phyloP scores from a whole-genome alignment of 1,139 yeast species.

The Pichia sp. region DNA sequence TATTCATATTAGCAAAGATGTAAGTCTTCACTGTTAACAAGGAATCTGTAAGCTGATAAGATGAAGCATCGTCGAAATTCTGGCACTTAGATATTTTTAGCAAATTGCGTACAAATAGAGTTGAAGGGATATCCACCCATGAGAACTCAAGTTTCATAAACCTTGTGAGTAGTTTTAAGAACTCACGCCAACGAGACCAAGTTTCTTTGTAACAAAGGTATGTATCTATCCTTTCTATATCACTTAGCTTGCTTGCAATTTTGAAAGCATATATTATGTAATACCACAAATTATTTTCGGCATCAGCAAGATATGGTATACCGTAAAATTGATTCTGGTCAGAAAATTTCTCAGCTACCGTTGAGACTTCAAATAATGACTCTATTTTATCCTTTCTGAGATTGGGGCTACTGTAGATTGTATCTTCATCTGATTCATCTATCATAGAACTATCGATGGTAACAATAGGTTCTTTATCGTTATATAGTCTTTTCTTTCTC shows the following conservation, averaged over 20 bases:
- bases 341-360: constrained; percentile 7
- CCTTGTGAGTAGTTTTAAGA: constrained; percentile 2
- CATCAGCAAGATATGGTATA: constrained; percentile 3
- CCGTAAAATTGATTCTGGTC: constrained; percentile 7
- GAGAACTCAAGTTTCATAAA: constrained; percentile 10
- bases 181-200: constrained; percentile 14
- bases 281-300: constrained; percentile 13
- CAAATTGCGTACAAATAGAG: constrained; percentile 5
- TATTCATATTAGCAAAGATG: constrained; percentile 1
- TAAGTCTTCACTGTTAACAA: constrained; percentile 2
- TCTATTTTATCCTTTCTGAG: constrained; percentile 7
- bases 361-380: constrained; percentile 10
- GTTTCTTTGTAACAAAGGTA: constrained; percentile 9
- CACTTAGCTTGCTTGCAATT: constrained; percentile 11
- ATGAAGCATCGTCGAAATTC: background rate
- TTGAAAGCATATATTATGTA: constrained; percentile 14
- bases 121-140: background rate
- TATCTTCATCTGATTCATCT: constrained; percentile 8
- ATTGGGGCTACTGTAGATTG: background rate
- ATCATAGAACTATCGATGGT: constrained; percentile 3
- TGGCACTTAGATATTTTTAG: background rate
- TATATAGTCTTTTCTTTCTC: constrained; percentile 1
- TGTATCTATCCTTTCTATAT: constrained; percentile 7
- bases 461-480: background rate
- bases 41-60: constrained; percentile 2